Evolutionary conservation across 306 rosid species (phyloP).

Genomic region (Vigna unguiculata): DNA sequence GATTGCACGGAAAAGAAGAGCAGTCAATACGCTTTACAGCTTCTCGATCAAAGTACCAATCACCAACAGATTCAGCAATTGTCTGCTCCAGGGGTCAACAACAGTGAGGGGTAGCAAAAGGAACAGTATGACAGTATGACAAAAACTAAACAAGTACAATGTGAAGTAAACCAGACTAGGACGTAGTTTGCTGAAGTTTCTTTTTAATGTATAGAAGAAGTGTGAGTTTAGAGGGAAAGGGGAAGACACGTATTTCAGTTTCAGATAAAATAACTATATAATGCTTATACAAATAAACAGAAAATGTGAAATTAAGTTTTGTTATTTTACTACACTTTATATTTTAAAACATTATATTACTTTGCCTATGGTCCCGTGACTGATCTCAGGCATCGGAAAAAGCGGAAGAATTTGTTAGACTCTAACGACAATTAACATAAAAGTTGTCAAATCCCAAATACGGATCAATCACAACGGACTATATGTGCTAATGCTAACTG

Average conservation of each 20-base stretch:
- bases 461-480: not conserved
- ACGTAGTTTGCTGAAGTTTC: not conserved
- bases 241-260: not conserved
- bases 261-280: not conserved
- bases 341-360: not conserved
- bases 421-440: not conserved
- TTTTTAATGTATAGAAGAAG: not conserved
- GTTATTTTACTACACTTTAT: not conserved
- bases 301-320: not conserved
- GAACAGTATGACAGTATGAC: slow-evolving; percentile 7
- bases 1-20: slow-evolving; percentile 84
- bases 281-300: not conserved
- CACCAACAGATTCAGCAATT: slow-evolving; percentile 87
- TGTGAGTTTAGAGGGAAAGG: not conserved
- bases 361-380: not conserved
- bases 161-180: not conserved
- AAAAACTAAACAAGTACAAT: slow-evolving; percentile 30
- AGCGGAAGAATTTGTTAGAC: not conserved
- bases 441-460: not conserved
- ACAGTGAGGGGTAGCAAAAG: slow-evolving; percentile 33
- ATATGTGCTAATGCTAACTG: not conserved
- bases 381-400: not conserved
- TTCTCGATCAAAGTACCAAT: slow-evolving; percentile 76
- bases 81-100: slow-evolving; percentile 64
- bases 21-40: slow-evolving; percentile 72